Base-by-base conservation (phyloP, 805 yeast species). In the Pichia thaimueangensis region DNA sequence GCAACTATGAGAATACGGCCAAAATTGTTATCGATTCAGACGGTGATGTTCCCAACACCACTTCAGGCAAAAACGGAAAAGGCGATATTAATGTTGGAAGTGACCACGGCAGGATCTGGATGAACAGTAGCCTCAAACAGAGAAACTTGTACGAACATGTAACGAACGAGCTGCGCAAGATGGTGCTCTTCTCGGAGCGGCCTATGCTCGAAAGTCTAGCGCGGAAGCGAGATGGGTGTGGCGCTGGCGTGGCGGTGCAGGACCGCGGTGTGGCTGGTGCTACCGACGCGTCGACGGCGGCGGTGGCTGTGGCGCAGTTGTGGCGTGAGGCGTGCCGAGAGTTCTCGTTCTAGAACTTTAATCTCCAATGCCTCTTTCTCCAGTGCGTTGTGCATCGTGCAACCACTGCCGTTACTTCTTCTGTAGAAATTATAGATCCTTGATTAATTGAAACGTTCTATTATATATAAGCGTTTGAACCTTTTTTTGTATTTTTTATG, bases 71-170 rank as follows among this genome's bases (percentile, higher is more conserved):
- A n/a, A n/a, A n/a, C n/a, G n/a, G n/a, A n/a, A n/a, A n/a, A n/a
- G n/a, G n/a, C n/a, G n/a, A n/a, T n/a, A n/a, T n/a, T n/a, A n/a
- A n/a, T n/a, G n/a, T n/a, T n/a, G n/a, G n/a, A n/a, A n/a, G n/a
- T n/a, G n/a, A 8, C 16, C 12, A 15, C 31, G 12, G 12, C 27
- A 9, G 16, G 13, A 7, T n/a, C 21, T 30, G 41, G 41, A 30
- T 29, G 29, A 19, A 29, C 35, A 5, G 17, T 13, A 59, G 62
- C 39, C 39, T 60, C 9, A 53, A 53, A 25, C 54, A 54, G 29
- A 42, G 59, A 27, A 55, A 56, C 25, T 45, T 41, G 40, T 57
- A 58, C 38, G 65, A 59, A 33, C 47, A 48, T 25, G 54, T 61
- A 3, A 50, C 62, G 8, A 55, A 54, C 35, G 59, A 60, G 30